These are phyloP conservation scores for Penicillium sp. DNA, from an alignment of 2,329 filamentous ascomycete genomes.

Conservation along the genomic window DNA sequence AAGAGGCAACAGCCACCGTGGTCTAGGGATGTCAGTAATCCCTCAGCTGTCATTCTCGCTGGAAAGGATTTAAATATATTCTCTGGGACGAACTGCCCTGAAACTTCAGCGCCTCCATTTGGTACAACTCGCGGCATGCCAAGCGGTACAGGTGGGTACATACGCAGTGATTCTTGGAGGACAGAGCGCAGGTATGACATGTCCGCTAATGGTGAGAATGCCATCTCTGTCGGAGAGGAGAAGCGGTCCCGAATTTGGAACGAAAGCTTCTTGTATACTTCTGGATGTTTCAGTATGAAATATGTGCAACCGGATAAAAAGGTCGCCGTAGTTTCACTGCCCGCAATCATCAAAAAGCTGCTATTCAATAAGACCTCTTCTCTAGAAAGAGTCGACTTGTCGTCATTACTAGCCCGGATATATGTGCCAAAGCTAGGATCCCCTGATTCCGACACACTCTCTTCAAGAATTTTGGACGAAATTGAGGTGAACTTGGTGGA, in stretches of 20 bases:
- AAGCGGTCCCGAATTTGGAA: neutral
- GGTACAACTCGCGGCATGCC: neutral
- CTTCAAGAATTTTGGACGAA: neutral
- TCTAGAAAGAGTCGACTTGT: neutral
- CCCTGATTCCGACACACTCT: neutral
- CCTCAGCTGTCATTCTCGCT: neutral
- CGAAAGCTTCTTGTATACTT: neutral
- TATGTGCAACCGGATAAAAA: neutral
- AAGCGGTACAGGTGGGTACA: neutral
- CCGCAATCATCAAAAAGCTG: neutral
- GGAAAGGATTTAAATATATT: neutral
- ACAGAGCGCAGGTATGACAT: neutral
- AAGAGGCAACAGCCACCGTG: neutral
- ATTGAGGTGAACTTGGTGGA: neutral
- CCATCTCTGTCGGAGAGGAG: neutral
- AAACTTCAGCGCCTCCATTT: neutral
- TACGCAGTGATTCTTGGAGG: neutral
- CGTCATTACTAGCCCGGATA: neutral
- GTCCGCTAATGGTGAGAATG: neutral
- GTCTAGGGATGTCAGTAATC: neutral
- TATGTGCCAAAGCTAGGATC: neutral
- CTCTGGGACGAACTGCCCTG: neutral
- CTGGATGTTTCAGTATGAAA: neutral
- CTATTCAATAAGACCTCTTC: neutral
- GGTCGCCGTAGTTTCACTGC: neutral